Conservation (phyloP, 139 green algal species). For the Pleodorina starrii region DNA sequence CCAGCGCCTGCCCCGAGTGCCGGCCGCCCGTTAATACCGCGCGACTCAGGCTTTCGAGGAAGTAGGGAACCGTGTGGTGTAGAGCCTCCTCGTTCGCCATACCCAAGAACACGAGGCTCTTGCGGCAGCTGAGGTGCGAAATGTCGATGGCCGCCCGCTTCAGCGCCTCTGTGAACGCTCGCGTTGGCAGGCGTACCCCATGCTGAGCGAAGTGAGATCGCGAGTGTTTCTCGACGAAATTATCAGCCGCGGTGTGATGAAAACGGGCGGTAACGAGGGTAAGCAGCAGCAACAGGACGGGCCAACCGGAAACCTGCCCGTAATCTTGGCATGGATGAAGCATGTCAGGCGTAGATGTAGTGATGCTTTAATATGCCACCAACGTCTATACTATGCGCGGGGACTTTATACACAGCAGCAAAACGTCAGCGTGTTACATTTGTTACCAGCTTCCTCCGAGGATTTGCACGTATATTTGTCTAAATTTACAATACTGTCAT, state of each 20-base stretch:
- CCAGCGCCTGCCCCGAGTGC: not conserved
- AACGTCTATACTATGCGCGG: too few species aligned
- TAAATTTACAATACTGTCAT: too few species aligned
- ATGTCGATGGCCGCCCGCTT: not conserved
- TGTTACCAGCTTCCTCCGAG: too few species aligned
- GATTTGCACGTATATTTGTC: too few species aligned
- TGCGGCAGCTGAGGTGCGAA: conserved; percentile 19
- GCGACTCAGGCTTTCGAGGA: conserved; percentile 12
- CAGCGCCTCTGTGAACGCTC: not conserved
- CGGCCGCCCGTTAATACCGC: not conserved
- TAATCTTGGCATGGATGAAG: too few species aligned
- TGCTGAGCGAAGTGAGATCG: not conserved
- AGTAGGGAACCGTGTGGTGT: conserved; percentile 15
- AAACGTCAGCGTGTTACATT: too few species aligned
- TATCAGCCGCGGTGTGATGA: not conserved
- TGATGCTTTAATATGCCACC: too few species aligned
- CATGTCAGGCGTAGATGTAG: too few species aligned
- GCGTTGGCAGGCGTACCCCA: conserved; percentile 2
- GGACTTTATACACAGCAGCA: too few species aligned
- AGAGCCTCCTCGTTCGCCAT: conserved; percentile 47
- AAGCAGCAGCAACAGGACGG: too few species aligned
- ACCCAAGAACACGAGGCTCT: conserved; percentile 16
- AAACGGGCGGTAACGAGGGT: not conserved
- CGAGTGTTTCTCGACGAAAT: not conserved
- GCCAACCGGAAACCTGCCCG: too few species aligned